Evolutionary conservation across 495 filamentous ascomycete genomes (phyloP).

Genomic region (Annulohypoxylon stygium): DNA sequence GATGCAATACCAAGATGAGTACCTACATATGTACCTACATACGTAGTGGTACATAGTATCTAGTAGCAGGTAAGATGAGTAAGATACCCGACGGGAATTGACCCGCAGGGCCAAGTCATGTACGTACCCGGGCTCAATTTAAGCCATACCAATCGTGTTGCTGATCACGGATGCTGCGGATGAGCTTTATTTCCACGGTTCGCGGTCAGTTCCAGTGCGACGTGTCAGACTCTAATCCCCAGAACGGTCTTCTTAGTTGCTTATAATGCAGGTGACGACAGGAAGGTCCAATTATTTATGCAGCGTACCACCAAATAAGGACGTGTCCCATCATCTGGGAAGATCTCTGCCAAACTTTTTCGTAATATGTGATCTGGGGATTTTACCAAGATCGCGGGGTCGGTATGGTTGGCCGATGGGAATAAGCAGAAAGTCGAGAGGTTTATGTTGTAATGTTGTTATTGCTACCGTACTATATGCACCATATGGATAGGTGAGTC

Average conservation of each 20-base stretch:
- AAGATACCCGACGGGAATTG: neutral
- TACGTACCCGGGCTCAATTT: neutral
- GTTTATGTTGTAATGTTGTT: neutral
- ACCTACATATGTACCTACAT: no score
- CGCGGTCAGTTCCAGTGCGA: conserved; percentile 21
- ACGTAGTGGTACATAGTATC: no score
- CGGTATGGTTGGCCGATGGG: conserved; percentile 18
- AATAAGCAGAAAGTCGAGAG: conserved; percentile 4
- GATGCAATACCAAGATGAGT: neutral
- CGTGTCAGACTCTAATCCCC: conserved; percentile 41
- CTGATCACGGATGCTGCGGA: conserved; percentile 33
- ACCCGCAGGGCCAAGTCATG: neutral
- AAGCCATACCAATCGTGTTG: conserved; percentile 24
- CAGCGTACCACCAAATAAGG: conserved; percentile 22
- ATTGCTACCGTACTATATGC: neutral
- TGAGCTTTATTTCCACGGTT: conserved; percentile 21
- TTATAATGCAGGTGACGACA: conserved; percentile 36
- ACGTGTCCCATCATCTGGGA: conserved; percentile 3
- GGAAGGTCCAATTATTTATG: conserved; percentile 35
- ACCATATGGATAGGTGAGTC: neutral
- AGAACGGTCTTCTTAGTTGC: conserved; percentile 12
- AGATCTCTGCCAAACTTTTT: conserved; percentile 36
- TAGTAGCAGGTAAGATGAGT: no score
- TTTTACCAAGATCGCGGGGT: conserved; percentile 42
- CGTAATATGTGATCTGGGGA: conserved; percentile 36